Evolutionary conservation across 306 rosid genomes (phyloP), one percentile per base, ranked within the genome.

Genomic region (Citrullus amarus): DNA sequence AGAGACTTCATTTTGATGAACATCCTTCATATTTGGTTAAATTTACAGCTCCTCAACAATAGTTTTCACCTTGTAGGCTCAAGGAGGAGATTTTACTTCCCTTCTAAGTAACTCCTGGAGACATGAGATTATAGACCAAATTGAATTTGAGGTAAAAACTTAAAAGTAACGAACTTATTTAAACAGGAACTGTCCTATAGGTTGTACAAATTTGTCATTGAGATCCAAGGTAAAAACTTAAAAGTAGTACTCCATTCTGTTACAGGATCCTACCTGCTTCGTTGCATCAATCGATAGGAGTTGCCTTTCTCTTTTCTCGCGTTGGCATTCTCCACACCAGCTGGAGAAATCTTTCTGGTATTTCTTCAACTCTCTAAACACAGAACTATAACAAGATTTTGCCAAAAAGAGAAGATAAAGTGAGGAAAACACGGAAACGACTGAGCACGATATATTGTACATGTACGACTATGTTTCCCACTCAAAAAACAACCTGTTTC

Each of bases 291-390:
- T 76, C 6, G 96, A 78, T 16, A 75, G 20, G 6, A 88, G 86
- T 66, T 81, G 93, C 81, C 91, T 85, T 74, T 92, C 96, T 81
- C 81, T 88, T 84, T 90, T 92, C 87, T 83, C 84, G 36, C 91
- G 96, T 55, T 72, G 87, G 88, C 99, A 95, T 68, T 92, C 96
- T 78, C 91, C 97, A 67, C 99, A 95, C 97, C 99, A 95, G 83
- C 82, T 83, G 48, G 89, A 82, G 84, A 84, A 91, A 62, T 87
- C 93, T 79, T 83, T 92, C 79, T 86, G 89, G 56, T 90, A 87
- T 82, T 90, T 95, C 86, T 79, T 91, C 87, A 86, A 79, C 93
- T 91, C 98, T 83, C 99, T 85, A 80, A 86, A 92, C 32, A 79
- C 84, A 76, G 98, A 91, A 85, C 99, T 92, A 43, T 82, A 85